Conservation (phyloP, 2,329 filamentous ascomycete genomes). For the Aspergillus sp. region DNA sequence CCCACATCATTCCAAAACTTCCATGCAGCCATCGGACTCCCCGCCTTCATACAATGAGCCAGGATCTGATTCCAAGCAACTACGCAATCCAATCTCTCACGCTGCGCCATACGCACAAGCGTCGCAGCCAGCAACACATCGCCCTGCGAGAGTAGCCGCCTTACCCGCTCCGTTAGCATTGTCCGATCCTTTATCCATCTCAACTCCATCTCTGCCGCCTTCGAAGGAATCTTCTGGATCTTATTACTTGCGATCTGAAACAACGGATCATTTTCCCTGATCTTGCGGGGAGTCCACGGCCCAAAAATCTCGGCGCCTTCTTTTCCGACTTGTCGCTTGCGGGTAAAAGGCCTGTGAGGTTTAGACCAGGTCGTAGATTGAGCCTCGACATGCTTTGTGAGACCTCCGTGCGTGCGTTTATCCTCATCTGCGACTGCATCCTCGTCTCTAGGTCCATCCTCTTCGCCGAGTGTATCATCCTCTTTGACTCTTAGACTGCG, state of each 20-base stretch:
- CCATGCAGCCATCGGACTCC: conserved; percentile 67
- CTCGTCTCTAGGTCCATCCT: too few species aligned
- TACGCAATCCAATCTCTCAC: conserved; percentile 64
- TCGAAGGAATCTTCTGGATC: not conserved
- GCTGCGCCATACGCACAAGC: conserved; percentile 69
- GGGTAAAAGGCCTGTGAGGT: too few species aligned
- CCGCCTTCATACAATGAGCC: conserved; percentile 67
- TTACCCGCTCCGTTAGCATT: conserved; percentile 72
- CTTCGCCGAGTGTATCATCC: not conserved
- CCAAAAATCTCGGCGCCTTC: not conserved
- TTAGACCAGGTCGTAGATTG: too few species aligned
- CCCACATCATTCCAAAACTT: conserved; percentile 86
- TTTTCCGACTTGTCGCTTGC: not conserved
- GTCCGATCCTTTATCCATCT: conserved; percentile 70
- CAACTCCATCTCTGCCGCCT: conserved; percentile 57
- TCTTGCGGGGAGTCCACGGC: not conserved
- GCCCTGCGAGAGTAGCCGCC: conserved; percentile 61
- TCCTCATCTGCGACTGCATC: too few species aligned
- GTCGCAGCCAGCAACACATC: conserved; percentile 69
- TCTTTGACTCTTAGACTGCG: not conserved
- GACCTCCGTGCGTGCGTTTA: too few species aligned
- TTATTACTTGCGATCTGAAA: conserved; percentile 23
- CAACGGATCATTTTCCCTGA: conserved; percentile 9
- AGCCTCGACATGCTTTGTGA: too few species aligned
- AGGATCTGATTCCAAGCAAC: conserved; percentile 92